phyloP scores from a whole-genome alignment of 192 early-diverging fungal genomes.

The Paraglomus brasilianum region DNA sequence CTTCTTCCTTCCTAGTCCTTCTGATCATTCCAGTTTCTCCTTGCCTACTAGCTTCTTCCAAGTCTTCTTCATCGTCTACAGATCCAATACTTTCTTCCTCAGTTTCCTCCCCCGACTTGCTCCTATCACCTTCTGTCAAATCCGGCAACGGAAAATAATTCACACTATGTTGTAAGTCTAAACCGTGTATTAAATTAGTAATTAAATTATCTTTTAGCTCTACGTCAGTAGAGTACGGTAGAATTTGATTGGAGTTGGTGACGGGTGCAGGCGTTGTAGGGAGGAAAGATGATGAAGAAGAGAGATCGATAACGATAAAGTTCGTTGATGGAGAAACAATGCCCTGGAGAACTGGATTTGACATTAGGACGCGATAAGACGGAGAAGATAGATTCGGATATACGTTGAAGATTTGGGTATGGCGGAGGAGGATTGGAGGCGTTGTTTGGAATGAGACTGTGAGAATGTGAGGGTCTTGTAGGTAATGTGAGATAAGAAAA shows the following conservation, averaged over 20 bases:
- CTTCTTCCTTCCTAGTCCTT: constrained; percentile 7
- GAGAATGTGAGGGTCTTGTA: constrained; percentile 35
- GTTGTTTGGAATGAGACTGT: constrained; percentile 33
- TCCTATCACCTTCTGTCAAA: too few relatives aligned
- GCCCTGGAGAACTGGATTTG: constrained; percentile 68
- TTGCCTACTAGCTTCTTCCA: constrained; percentile 22
- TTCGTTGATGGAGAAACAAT: constrained; percentile 51
- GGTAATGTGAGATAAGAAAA: constrained; percentile 2
- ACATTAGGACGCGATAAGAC: constrained; percentile 53
- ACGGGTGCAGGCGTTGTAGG: too few relatives aligned
- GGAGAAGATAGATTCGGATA: constrained; percentile 2
- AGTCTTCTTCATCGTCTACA: too few relatives aligned
- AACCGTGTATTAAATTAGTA: too few relatives aligned
- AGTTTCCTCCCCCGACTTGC: too few relatives aligned
- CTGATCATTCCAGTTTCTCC: constrained; percentile 27
- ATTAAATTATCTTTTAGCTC: constrained; percentile 42
- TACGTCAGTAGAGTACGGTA: too few relatives aligned
- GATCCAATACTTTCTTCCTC: too few relatives aligned
- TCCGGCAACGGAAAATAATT: too few relatives aligned
- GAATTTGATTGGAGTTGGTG: too few relatives aligned
- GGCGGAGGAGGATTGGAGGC: constrained; percentile 41
- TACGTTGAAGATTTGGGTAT: constrained; percentile 37
- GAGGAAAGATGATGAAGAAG: too few relatives aligned
- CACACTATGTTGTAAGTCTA: too few relatives aligned
- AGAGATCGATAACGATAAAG: constrained; percentile 56